phyloP scores from a whole-genome alignment of 2,329 filamentous ascomycete species.

The Fusarium sp. region DNA sequence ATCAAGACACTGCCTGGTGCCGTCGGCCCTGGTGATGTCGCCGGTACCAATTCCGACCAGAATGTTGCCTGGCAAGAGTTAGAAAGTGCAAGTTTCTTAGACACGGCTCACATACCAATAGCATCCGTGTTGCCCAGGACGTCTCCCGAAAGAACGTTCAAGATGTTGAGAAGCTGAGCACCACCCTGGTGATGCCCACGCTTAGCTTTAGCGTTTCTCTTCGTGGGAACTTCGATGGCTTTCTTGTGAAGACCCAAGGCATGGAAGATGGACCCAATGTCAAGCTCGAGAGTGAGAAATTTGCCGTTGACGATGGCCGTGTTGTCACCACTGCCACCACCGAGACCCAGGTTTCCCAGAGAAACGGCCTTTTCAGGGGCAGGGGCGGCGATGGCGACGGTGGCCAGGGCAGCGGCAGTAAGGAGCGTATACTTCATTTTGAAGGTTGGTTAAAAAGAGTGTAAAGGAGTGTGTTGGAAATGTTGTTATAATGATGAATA shows the following conservation, averaged over 20 bases:
- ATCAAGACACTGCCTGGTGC: background rate
- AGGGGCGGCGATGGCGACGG: background rate
- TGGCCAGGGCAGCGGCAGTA: background rate
- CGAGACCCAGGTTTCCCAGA: no score
- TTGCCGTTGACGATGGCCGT: background rate
- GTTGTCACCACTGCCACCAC: background rate
- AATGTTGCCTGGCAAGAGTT: background rate
- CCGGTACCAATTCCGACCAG: background rate
- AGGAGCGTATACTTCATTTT: conserved; percentile 26
- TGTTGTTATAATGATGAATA: background rate
- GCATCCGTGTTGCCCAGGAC: background rate
- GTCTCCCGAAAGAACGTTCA: background rate
- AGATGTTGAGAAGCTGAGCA: background rate
- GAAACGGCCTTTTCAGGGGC: background rate
- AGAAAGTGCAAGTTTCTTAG: background rate
- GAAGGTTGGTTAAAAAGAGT: background rate
- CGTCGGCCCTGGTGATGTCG: background rate
- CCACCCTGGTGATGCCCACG: background rate
- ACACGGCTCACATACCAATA: background rate
- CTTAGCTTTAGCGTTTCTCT: background rate
- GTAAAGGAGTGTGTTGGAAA: background rate
- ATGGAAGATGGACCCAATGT: background rate
- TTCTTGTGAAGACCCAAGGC: background rate
- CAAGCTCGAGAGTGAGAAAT: background rate
- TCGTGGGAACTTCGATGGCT: background rate